Evolutionary conservation across 75 land plant genomes (phyloP).

Genomic region (Selaginella moellendorffii): DNA sequence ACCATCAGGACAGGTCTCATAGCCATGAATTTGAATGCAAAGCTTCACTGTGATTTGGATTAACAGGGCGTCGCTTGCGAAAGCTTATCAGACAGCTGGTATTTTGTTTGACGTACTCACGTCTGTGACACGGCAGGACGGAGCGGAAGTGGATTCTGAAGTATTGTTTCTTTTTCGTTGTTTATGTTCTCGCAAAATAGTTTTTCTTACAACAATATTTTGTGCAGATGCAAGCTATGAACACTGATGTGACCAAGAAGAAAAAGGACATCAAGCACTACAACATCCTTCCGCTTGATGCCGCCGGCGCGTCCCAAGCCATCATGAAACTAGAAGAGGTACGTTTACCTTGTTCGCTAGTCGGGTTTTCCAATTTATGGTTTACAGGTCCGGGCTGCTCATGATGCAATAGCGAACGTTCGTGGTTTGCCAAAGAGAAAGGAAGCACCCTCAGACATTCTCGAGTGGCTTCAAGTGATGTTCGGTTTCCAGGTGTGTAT

Average conservation of each 20-base stretch:
- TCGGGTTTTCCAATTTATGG: not conserved
- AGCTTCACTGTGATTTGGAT: not conserved
- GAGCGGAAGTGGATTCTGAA: not conserved
- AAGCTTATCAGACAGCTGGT: constrained; percentile 6
- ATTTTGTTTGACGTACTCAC: constrained; percentile 1
- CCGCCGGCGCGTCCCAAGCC: not conserved
- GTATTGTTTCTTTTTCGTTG: not conserved
- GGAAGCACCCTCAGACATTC: not conserved
- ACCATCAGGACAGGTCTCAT: not conserved
- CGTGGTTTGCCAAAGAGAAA: not conserved
- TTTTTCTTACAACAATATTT: not conserved
- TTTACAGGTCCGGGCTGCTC: not conserved
- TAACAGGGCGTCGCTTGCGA: constrained; percentile 1
- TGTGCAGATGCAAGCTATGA: not conserved
- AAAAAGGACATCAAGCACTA: not conserved
- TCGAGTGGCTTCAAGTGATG: not conserved
- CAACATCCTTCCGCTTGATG: constrained; percentile 3
- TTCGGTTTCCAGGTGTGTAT: constrained; percentile 7
- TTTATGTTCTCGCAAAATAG: not conserved
- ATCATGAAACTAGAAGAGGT: constrained; percentile 6
- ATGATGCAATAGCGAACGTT: not conserved
- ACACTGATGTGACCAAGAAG: not conserved
- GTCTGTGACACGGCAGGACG: not conserved
- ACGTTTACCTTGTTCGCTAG: not conserved
- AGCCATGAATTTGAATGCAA: not conserved